Evolutionary conservation across 345 rosid genomes (phyloP), one percentile per base, ranked within the genome.

Genomic region (Citrus australasica): DNA sequence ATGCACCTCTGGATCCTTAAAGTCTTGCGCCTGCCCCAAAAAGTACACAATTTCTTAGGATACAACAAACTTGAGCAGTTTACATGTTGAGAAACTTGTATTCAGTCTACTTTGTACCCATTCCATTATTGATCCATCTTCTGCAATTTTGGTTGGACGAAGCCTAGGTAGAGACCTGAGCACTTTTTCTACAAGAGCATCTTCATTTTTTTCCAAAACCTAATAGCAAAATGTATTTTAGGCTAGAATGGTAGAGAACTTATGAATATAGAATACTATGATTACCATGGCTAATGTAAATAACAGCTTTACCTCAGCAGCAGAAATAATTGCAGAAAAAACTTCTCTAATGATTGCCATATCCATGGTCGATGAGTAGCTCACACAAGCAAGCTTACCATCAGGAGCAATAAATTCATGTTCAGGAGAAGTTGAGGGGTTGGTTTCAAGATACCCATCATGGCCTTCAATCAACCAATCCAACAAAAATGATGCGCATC

Each of bases 361-460:
- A 80, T 96, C 99, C 98, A 96, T 96, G 68, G 98, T 96, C 68
- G 98, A 82, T 75, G 98, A 96, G 90, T 91, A 89, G 92, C 99
- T 94, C 76, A 96, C 95, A 81, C 92, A 87, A 51, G 97, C 98
- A 76, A 75, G 88, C 79, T 85, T 88, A 63, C 97, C 97, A 82
- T 89, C 91, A 21, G 97, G 98, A 78, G 92, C 86, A 42, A 85
- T 85, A 74, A 96, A 96, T 83, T 82, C 76, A 84, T 94, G 98
- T 73, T 96, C 99, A 33, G 98, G 99, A 74, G 98, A 96, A 27
- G 99, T 96, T 70, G 99, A 96, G 55, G 99, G 99, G 80, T 92
- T 96, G 60, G 98, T 89, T 83, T 88, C 94, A 10, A 96, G 91
- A 88, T 85, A 92, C 68, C 92, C 93, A 6, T 87, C 92, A 51